These are phyloP conservation scores for Senna siamea DNA, from an alignment of 306 rosid species.

Conservation along the genomic window DNA sequence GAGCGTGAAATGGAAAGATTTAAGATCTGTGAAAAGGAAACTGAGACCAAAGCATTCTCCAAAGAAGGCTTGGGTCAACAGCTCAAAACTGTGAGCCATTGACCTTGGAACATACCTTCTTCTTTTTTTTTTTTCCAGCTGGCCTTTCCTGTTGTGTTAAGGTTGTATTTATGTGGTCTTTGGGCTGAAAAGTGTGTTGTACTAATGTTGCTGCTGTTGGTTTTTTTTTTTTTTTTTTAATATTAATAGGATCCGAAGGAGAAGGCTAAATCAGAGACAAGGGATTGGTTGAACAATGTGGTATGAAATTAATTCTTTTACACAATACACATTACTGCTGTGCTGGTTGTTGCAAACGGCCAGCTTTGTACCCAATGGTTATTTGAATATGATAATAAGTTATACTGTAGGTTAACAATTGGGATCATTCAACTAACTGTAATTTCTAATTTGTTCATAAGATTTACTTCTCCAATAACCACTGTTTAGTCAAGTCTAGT, in stretches of 20 bases:
- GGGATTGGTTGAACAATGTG: constrained; percentile 93
- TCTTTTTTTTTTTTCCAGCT: not conserved
- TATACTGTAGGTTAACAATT: constrained; percentile 2
- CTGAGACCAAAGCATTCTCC: constrained; percentile 86
- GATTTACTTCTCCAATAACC: constrained; percentile 9
- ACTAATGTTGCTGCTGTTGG: constrained; percentile 7
- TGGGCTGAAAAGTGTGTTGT: constrained; percentile 8
- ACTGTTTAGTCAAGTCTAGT: constrained; percentile 10
- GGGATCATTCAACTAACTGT: not conserved
- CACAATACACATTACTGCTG: constrained; percentile 17
- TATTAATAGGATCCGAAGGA: constrained; percentile 76
- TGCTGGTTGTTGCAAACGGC: constrained; percentile 8
- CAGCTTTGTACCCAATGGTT: not conserved
- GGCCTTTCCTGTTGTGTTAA: not conserved
- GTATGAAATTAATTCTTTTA: constrained; percentile 50
- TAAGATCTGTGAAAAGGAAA: constrained; percentile 88
- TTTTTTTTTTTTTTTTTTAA: not conserved
- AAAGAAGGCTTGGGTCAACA: constrained; percentile 93
- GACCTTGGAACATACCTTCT: constrained; percentile 4
- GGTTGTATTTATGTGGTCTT: not conserved
- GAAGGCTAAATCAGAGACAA: constrained; percentile 88
- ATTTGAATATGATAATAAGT: not conserved
- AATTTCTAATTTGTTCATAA: constrained; percentile 13
- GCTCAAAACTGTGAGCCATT: constrained; percentile 76
- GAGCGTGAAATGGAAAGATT: constrained; percentile 94